Base-by-base conservation (phyloP, 805 yeast genomes). In the Candida parachauliodes region DNA sequence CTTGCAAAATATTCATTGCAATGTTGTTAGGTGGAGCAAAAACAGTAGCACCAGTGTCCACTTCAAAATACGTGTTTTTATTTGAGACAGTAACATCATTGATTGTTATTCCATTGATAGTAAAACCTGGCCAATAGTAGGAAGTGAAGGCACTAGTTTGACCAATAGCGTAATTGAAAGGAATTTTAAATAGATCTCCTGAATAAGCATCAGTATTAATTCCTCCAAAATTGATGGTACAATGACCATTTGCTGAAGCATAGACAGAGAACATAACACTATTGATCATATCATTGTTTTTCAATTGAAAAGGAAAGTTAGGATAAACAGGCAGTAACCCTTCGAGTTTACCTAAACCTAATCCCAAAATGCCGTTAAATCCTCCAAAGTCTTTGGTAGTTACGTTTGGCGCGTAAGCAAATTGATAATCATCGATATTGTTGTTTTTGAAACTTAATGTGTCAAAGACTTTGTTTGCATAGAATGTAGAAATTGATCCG, bases 221-320 rank as follows among this genome's bases (percentile, higher is more conserved):
- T 4, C 56, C 61, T 4, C 61, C 61, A 42, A 56, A 54, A 9
- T 49, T 29, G 10, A 54, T 36, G 9, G 31, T 24, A 7, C 26
- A 15, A 1, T 33, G 39, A 7, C 35, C 19, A 4, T 17, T 30
- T 2, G 17, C 18, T 2, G 30, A 22, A 3, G 50, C 52, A 15
- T 40, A 34, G n/a, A 51, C 27, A 34, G 47, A 40, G 38, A 36
- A 47, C n/a, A 49, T 34, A 11, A 28, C 23, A 26, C 32, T 28
- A 4, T 34, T 20, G 3, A 40, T 45, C 3, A 41, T 18, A 8
- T 49, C 54, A 7, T 24, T 16, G 3, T 32, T 20, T 25, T 49
- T 44, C 28, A 49, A 40, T 28, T 31, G 33, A 18, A 37, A 21
- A 5, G 55, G 54, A n/a, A 48, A 39, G 22, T 42, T 49, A 17